Percentiles rank a stretch among this genome's conserved stretches.
phyloP scores from a whole-genome alignment of 2,329 filamentous ascomycete genomes.

The Venturia oleaginea region DNA sequence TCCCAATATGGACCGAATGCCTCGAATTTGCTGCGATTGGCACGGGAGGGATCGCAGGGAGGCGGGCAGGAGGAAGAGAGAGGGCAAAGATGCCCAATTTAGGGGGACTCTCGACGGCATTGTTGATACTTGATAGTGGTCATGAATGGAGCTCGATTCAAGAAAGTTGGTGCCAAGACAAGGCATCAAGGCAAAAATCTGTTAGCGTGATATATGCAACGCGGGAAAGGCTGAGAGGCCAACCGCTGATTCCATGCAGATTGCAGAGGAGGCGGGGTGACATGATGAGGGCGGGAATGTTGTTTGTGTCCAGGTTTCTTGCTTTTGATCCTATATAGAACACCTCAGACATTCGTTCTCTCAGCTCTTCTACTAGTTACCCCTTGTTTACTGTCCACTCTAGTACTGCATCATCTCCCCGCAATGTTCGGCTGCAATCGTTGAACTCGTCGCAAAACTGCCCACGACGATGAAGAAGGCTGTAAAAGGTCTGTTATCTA shows the following conservation, averaged over 20 bases:
- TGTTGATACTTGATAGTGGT: not conserved
- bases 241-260: not conserved
- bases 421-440: not conserved
- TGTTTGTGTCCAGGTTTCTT: not conserved
- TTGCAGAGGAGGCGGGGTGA: not conserved
- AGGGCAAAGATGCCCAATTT: constrained; percentile 1
- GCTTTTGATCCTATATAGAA: not conserved
- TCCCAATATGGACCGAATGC: constrained; percentile 12
- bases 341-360: not conserved
- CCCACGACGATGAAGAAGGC: constrained; percentile 8
- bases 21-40: constrained; percentile 8
- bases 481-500: not conserved
- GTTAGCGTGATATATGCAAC: not conserved
- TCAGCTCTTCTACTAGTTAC: not conserved
- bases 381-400: not conserved
- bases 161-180: not conserved
- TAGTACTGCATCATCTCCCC: not conserved
- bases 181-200: too few species aligned
- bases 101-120: constrained; percentile 3
- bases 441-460: not conserved
- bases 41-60: constrained; percentile 7
- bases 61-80: constrained; percentile 9
- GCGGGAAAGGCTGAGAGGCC: not conserved
- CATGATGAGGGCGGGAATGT: not conserved
- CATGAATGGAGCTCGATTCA: not conserved